Evolutionary conservation across 2,329 filamentous ascomycete genomes (phyloP).

Genomic region (Pyrenophora seminiperda): DNA sequence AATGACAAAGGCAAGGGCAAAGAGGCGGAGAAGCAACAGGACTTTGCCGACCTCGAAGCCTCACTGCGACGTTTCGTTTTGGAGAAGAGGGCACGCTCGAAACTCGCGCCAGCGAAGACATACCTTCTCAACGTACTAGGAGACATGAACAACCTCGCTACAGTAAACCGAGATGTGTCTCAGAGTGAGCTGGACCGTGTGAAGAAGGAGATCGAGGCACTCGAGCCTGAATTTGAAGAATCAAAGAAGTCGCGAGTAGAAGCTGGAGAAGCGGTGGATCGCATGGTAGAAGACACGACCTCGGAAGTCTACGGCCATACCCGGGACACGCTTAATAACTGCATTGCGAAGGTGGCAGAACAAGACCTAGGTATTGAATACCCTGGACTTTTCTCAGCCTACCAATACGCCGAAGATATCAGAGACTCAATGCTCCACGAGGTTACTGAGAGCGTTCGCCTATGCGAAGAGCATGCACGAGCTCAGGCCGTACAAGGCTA

Average conservation of each 20-base stretch:
- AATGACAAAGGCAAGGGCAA: constrained; percentile 68
- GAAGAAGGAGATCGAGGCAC: constrained; percentile 74
- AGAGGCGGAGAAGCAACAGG: constrained; percentile 76
- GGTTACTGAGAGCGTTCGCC: constrained; percentile 76
- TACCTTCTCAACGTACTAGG: constrained; percentile 93
- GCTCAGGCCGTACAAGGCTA: constrained; percentile 78
- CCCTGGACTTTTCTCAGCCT: constrained; percentile 81
- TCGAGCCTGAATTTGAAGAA: constrained; percentile 84
- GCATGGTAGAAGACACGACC: constrained; percentile 82
- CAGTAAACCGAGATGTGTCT: constrained; percentile 85
- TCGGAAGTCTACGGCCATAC: constrained; percentile 85
- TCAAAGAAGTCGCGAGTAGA: constrained; percentile 79
- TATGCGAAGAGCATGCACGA: constrained; percentile 86
- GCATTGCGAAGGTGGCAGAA: constrained; percentile 78
- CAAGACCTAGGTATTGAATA: constrained; percentile 82
- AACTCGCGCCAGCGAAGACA: constrained; percentile 92
- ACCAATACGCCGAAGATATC: constrained; percentile 90
- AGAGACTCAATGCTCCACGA: constrained; percentile 90
- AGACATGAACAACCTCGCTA: constrained; percentile 81
- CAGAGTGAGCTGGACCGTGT: constrained; percentile 84
- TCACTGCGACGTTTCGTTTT: constrained; percentile 91
- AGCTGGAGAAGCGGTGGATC: constrained; percentile 80
- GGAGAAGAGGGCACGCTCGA: constrained; percentile 92
- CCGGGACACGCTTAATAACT: constrained; percentile 72
- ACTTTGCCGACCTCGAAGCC: constrained; percentile 88